Conservation (phyloP, 2,329 filamentous ascomycete genomes). For the Colletotrichum gigasporum region DNA sequence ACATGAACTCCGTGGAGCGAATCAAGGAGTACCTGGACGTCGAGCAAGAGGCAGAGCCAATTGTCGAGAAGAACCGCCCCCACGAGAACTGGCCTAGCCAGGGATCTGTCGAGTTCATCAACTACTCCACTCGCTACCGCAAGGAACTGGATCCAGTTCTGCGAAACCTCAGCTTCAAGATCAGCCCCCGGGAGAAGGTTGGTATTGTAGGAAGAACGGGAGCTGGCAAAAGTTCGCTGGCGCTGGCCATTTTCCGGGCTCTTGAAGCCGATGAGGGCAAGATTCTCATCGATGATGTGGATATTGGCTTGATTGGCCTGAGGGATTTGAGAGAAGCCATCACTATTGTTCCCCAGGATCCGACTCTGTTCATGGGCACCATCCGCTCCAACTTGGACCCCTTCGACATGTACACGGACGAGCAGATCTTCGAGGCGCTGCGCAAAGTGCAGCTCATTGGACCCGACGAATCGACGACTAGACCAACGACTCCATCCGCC, state of each 20-base stretch:
- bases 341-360: constrained; percentile 97
- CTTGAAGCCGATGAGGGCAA: constrained; percentile 90
- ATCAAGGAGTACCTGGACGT: constrained; percentile 98
- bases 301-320: constrained; percentile 90
- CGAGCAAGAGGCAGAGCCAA: constrained; percentile 85
- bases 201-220: constrained; percentile 96
- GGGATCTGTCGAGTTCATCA: constrained; percentile 86
- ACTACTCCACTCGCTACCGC: constrained; percentile 90
- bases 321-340: constrained; percentile 92
- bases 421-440: constrained; percentile 87
- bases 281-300: constrained; percentile 90
- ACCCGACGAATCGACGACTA: constrained; percentile 56
- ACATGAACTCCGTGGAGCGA: constrained; percentile 99
- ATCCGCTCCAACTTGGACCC: constrained; percentile 94
- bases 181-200: constrained; percentile 88
- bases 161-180: constrained; percentile 84
- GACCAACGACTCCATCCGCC: constrained; percentile 36
- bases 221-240: constrained; percentile 95
- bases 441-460: constrained; percentile 89
- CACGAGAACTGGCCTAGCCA: constrained; percentile 83
- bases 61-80: constrained; percentile 83
- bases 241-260: constrained; percentile 91
- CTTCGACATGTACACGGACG: constrained; percentile 87
- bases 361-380: constrained; percentile 91
- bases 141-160: constrained; percentile 88